Evolutionary conservation across 2,329 filamentous ascomycete genomes (phyloP).

Genomic region (Madurella fahalii): DNA sequence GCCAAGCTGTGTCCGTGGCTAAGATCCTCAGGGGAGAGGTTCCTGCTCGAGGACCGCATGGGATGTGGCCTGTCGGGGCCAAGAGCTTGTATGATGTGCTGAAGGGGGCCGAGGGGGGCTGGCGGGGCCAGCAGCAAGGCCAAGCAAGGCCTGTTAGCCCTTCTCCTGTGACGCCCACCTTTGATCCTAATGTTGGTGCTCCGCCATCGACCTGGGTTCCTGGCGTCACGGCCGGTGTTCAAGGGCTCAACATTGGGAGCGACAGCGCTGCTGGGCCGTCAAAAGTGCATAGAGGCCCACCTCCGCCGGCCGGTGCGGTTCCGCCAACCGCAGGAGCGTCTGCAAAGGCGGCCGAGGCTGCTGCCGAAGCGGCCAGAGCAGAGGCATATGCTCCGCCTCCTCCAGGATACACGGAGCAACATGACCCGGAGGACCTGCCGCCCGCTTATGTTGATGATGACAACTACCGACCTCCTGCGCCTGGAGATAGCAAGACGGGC

Average conservation of each 20-base stretch:
- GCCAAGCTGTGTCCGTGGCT: conserved; percentile 48
- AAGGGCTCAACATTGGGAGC: conserved; percentile 9
- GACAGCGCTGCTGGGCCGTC: conserved; percentile 5
- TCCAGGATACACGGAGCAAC: conserved; percentile 26
- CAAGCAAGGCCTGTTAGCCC: background rate
- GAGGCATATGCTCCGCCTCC: conserved; percentile 20
- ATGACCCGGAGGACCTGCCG: conserved; percentile 22
- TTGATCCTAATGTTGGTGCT: background rate
- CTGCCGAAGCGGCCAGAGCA: conserved; percentile 22
- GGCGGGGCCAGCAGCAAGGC: conserved; percentile 14
- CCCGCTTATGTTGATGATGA: conserved; percentile 31
- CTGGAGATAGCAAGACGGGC: conserved; percentile 26
- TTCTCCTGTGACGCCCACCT: background rate
- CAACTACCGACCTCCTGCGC: conserved; percentile 6
- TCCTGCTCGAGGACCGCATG: conserved; percentile 20
- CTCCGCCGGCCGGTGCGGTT: background rate
- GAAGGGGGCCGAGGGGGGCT: conserved; percentile 35
- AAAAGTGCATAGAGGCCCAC: background rate
- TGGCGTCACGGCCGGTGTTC: conserved; percentile 11
- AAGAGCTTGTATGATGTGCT: conserved; percentile 34
- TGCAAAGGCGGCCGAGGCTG: conserved; percentile 27
- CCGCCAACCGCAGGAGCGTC: conserved; percentile 11
- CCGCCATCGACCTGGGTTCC: background rate
- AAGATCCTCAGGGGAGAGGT: conserved; percentile 47
- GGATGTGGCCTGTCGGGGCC: conserved; percentile 33